Evolutionary conservation across 352 stramenopile genomes (phyloP), one percentile per base, ranked within the genome.

Genomic region (Lagenidium giganteum): DNA sequence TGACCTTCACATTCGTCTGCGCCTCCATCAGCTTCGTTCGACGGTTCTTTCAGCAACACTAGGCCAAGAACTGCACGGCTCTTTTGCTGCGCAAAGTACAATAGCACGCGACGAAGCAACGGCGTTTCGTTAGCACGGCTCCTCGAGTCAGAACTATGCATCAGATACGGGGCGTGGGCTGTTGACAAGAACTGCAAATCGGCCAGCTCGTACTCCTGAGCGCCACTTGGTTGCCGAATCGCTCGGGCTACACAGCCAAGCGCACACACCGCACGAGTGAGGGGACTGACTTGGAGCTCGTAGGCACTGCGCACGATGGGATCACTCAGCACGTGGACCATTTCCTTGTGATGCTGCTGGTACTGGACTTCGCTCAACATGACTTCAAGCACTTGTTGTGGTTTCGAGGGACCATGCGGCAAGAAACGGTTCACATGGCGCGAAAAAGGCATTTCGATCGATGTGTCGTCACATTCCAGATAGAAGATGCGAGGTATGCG

Each of bases 271-370:
- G 89, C 79, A 3, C 84, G 74, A 25, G 94, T 92, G 31, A 96
- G 63, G 7, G 93, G 59, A n/a, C 94, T 87, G 7, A 95, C 87
- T 23, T 95, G 70, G 9, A 95, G 74, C 59, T 99, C 95, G 60
- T 98, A 99, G 16, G 98, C 83, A 14, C 82, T 83, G 8, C 81
- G 68, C 9, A 98, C 68, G 4, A 70, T 54, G 9, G 87, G 67
- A 42, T 96, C 71, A 28, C 78, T 62, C 14, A 96, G 69, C 28
- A 98, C 82, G 22, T 83, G 68, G 11, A 62, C 63, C 37, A 95
- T 71, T 49, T 92, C 72, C 38, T 83, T 87, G 34, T 81, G 67
- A 46, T 84, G 76, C 8, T 72, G 47, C 39, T 88, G 75, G 43
- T 82, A 90, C 45, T 87, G 77, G 25, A 67, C 51, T 29, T 91